A percentile compares a stretch with the other conserved stretches of the same genome.
Evolutionary conservation across 2,329 filamentous ascomycete species (phyloP).

Genomic region (Beauveria varroae): DNA sequence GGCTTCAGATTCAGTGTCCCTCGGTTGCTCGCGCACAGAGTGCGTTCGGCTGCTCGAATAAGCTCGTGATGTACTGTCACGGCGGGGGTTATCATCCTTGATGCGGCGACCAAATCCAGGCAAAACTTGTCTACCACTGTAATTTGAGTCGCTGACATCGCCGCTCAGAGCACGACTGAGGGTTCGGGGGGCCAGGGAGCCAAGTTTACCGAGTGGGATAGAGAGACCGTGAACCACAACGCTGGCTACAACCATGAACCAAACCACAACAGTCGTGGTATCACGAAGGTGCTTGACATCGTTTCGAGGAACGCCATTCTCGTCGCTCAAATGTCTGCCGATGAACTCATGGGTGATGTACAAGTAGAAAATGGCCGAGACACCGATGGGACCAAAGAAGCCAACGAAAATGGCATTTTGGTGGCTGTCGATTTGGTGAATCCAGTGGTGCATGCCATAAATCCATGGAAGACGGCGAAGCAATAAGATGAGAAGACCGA

Average conservation of each 20-base stretch:
- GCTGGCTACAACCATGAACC: slow-evolving; percentile 79
- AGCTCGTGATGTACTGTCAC: background rate
- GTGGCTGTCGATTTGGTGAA: slow-evolving; percentile 69
- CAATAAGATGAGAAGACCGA: slow-evolving; percentile 70
- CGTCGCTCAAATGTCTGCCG: slow-evolving; percentile 36
- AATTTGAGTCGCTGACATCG: slow-evolving; percentile 3
- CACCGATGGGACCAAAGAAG: slow-evolving; percentile 89
- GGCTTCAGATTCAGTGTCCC: background rate
- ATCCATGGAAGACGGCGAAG: slow-evolving; percentile 73
- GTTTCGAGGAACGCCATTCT: slow-evolving; percentile 51
- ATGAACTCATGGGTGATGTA: slow-evolving; percentile 76
- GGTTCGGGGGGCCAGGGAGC: slow-evolving; percentile 55
- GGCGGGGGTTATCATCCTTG: slow-evolving; percentile 4
- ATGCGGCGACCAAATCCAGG: slow-evolving; percentile 10
- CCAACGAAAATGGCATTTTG: slow-evolving; percentile 79
- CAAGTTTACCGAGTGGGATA: slow-evolving; percentile 66
- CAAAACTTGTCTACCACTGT: background rate
- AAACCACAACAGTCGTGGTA: slow-evolving; percentile 64
- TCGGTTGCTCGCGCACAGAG: background rate
- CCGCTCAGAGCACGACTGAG: slow-evolving; percentile 30
- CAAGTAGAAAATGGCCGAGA: slow-evolving; percentile 84
- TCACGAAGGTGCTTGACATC: slow-evolving; percentile 63
- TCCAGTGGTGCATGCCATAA: slow-evolving; percentile 62
- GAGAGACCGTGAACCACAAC: slow-evolving; percentile 79
- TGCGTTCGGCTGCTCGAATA: background rate